Evolutionary conservation across 805 yeast species (phyloP).

Genomic region (Clavispora fructus): DNA sequence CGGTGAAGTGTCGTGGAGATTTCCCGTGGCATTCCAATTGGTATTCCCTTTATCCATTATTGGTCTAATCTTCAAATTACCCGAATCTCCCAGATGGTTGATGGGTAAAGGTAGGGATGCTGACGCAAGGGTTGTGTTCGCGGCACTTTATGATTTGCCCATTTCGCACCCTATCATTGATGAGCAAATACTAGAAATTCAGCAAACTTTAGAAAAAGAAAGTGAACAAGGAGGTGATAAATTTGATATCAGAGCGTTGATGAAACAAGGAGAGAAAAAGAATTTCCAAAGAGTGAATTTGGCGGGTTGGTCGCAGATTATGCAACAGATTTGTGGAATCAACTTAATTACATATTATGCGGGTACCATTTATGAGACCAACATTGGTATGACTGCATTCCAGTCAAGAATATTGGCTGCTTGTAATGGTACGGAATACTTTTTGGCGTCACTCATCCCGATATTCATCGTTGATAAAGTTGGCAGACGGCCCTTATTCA

Average conservation of each 20-base stretch:
- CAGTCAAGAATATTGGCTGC: constrained; percentile 30
- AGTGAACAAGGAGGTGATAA: constrained; percentile 17
- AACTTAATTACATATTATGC: constrained; percentile 42
- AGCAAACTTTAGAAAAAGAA: constrained; percentile 21
- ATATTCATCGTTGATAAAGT: constrained; percentile 40
- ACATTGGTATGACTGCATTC: constrained; percentile 35
- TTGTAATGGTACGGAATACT: constrained; percentile 40
- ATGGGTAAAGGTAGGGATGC: constrained; percentile 22
- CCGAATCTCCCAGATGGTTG: constrained; percentile 45
- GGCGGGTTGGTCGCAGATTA: constrained; percentile 39
- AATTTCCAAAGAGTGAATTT: constrained; percentile 46
- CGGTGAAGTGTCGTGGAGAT: constrained; percentile 26
- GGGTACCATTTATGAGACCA: constrained; percentile 35
- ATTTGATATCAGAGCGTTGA: constrained; percentile 22
- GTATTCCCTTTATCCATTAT: constrained; percentile 16
- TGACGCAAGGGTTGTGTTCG: constrained; percentile 22
- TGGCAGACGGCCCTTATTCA: constrained; percentile 36
- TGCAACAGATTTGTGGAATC: constrained; percentile 48
- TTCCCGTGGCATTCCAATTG: constrained; percentile 29
- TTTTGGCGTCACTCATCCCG: constrained; percentile 40
- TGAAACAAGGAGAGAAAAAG: constrained; percentile 38
- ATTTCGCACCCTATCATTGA: constrained; percentile 16
- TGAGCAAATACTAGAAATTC: constrained; percentile 24
- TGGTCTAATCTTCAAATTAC: constrained; percentile 20
- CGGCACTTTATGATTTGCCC: constrained; percentile 20